Percentiles rank a stretch among this genome's conserved stretches.
Conservation (phyloP, 305 asterid species). For the Fraxinus angustifolia region DNA sequence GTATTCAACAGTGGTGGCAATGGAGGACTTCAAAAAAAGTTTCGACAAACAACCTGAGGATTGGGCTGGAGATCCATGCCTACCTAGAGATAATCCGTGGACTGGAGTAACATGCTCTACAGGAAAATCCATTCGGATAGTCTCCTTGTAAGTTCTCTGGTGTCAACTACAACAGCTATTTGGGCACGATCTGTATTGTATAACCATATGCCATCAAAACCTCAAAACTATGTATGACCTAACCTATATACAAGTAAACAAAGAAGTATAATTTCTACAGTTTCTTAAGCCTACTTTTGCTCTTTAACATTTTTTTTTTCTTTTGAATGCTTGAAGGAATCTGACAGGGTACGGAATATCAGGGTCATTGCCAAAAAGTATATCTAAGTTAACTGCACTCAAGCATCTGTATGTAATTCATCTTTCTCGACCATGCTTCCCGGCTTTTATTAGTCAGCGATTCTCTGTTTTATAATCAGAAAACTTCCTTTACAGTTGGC, state of each 20-base stretch:
- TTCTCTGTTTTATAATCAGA: not conserved
- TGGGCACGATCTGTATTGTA: not conserved
- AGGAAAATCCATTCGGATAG: slow-evolving; percentile 38
- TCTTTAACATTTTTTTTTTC: not conserved
- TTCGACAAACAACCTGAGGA: slow-evolving; percentile 49
- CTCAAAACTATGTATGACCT: not conserved
- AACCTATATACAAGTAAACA: not conserved
- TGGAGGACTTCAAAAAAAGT: slow-evolving; percentile 44
- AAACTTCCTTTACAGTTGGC: slow-evolving; percentile 47
- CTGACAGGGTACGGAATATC: slow-evolving; percentile 56
- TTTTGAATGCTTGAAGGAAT: slow-evolving; percentile 46
- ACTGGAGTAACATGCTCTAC: slow-evolving; percentile 57
- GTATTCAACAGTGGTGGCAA: slow-evolving; percentile 46
- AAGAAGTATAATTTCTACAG: not conserved
- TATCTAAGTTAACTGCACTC: slow-evolving; percentile 61
- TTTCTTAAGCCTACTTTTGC: not conserved
- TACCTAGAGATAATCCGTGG: slow-evolving; percentile 64
- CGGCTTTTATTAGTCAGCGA: not conserved
- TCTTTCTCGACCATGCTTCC: not conserved
- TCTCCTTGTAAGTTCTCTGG: slow-evolving; percentile 52
- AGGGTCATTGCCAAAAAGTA: slow-evolving; percentile 52
- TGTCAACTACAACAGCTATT: not conserved
- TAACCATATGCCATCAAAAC: not conserved
- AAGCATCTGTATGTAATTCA: slow-evolving; percentile 55
- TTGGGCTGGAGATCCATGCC: slow-evolving; percentile 93